A percentile compares a stretch with the other conserved stretches of the same genome.
These are phyloP conservation scores for Pseudozyma sp. DNA, from an alignment of 1,284 basidiomycete species.

Conservation along the genomic window DNA sequence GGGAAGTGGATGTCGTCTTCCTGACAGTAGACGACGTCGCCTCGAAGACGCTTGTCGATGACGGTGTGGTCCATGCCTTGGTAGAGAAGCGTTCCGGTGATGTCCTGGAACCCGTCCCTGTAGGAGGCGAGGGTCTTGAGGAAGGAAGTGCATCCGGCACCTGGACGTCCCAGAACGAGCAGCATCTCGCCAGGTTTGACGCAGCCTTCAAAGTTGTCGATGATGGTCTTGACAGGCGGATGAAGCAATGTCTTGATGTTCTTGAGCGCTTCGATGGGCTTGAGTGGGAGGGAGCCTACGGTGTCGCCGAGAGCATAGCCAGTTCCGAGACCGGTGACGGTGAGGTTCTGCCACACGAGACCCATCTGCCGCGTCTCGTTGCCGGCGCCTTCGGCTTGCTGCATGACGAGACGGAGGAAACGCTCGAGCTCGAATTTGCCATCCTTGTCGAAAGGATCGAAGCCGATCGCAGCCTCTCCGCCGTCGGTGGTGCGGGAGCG, in stretches of 20 bases:
- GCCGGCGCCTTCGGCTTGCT: conserved; percentile 55
- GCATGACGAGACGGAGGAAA: conserved; percentile 62
- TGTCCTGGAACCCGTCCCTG: conserved; percentile 58
- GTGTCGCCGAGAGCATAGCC: conserved; percentile 49
- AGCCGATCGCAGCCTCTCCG: conserved; percentile 17
- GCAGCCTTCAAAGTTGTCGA: conserved; percentile 54
- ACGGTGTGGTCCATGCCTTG: conserved; percentile 55
- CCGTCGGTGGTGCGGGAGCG: conserved; percentile 20
- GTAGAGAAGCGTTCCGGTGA: conserved; percentile 54
- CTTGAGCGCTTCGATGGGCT: conserved; percentile 33
- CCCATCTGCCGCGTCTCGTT: conserved; percentile 56
- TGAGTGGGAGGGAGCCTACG: conserved; percentile 45
- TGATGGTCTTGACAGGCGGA: conserved; percentile 56
- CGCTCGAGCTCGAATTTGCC: conserved; percentile 68
- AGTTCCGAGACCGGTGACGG: conserved; percentile 56
- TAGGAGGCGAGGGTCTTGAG: conserved; percentile 63
- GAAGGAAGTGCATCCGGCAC: conserved; percentile 60
- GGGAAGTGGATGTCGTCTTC: conserved; percentile 60
- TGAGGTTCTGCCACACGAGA: conserved; percentile 52
- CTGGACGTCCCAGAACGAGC: conserved; percentile 63
- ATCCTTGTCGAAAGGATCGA: conserved; percentile 60
- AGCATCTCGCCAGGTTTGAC: conserved; percentile 66
- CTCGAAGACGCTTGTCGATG: conserved; percentile 54
- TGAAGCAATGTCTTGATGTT: conserved; percentile 38
- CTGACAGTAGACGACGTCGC: conserved; percentile 55